Base-by-base conservation (phyloP, 2,329 filamentous ascomycete genomes). In the Tolypocladium inflatum region DNA sequence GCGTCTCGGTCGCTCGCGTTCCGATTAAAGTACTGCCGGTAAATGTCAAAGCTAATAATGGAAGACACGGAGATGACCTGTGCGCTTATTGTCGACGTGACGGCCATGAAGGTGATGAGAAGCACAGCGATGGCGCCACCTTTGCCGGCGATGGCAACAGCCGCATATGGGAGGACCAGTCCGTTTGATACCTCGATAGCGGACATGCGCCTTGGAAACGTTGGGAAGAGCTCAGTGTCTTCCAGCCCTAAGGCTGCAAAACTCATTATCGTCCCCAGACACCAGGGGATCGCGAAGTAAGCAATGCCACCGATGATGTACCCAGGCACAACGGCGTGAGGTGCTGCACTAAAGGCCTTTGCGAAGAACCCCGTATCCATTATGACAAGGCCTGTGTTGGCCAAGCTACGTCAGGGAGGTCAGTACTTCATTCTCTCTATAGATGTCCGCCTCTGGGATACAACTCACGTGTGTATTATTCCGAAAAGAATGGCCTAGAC, bases 81-180 rank as follows among this genome's bases (percentile, higher is more conserved):
- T 0, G 79, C 78, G 0, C 76, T 79, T 2, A 80, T 72, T 0
- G 78, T 81, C 0, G 76, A 80, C 1, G 86, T 89, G n/a, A 89
- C 85, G 2, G 87, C 88, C 87, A 90, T 90, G 75, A 90, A 90
- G 13, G 87, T 83, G 57, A 90, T 79, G 5, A 91, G 72, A 0
- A 89, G 75, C 1, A 87, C 83, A 0, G 85, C 87, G 1, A 81
- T 84, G 0, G 87, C 87, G 53, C 88, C 88, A 10, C 87, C 87
- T 61, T 84, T 86, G 0, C 88, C 88, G 2, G 89, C 79, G 35
- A 90, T 71, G 2, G 87, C 85, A 33, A 88, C 30, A 33, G 30
- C 85, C 2, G 85, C 87, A 59, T 88, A 85, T 0, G 88, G 87
- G 3, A 90, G 74, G 0, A 89, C 87, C 0, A 91, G 75, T 0